Evolutionary conservation across 805 yeast genomes (phyloP).

Genomic region (Candida schatavii): DNA sequence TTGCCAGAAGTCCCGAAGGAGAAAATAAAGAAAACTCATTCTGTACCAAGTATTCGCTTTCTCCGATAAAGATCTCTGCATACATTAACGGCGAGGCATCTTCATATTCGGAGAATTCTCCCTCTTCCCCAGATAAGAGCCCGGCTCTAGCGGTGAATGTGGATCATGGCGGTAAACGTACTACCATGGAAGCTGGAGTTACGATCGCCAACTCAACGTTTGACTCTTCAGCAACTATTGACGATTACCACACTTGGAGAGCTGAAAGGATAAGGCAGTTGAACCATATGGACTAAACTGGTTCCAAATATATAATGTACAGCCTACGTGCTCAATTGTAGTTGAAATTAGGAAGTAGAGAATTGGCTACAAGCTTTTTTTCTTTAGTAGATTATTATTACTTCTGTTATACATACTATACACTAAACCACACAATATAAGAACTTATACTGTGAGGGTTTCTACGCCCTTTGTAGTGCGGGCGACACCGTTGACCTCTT

Average conservation of each 20-base stretch:
- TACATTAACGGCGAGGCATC: not conserved
- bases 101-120: not conserved
- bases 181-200: not conserved
- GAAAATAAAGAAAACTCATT: slow-evolving; percentile 16
- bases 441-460: slow-evolving; percentile 3
- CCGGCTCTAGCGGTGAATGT: no score
- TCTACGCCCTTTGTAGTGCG: slow-evolving; percentile 1
- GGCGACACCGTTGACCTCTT: slow-evolving; percentile 8
- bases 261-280: slow-evolving; percentile 31
- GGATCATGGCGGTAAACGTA: no score
- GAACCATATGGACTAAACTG: slow-evolving; percentile 7
- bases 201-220: slow-evolving; percentile 12
- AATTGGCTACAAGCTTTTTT: not conserved
- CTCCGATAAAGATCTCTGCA: slow-evolving; percentile 8
- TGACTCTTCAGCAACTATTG: slow-evolving; percentile 40
- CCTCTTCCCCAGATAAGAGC: no score
- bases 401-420: slow-evolving; percentile 4
- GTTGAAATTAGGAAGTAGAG: not conserved
- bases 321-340: not conserved
- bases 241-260: slow-evolving; percentile 41
- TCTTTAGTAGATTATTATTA: not conserved
- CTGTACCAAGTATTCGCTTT: slow-evolving; percentile 6
- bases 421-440: not conserved
- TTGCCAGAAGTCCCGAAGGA: not conserved
- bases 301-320: slow-evolving; percentile 1